Percentiles rank a stretch among this genome's conserved stretches.
Evolutionary conservation across 305 asterid species (phyloP).

Genomic region (Solanum aculeatissimum): DNA sequence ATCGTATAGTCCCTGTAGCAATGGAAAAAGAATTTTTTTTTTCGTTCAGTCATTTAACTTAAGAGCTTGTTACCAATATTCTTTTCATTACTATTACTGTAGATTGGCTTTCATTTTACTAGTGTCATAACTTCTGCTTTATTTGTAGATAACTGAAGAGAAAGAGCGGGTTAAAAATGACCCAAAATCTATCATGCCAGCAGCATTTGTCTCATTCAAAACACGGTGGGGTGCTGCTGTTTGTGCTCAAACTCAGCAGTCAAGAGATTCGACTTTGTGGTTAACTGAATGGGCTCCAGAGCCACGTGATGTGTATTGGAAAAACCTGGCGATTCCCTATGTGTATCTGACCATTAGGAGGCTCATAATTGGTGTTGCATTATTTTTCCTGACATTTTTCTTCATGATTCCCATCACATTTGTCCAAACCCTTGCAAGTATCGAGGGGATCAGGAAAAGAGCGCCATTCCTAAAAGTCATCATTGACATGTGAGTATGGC

Average conservation of each 20-base stretch:
- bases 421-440: conserved; percentile 85
- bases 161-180: conserved; percentile 45
- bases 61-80: not conserved
- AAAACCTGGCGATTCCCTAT: conserved; percentile 79
- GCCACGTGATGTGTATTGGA: conserved; percentile 82
- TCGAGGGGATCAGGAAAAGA: conserved; percentile 45
- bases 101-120: not conserved
- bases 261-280: conserved; percentile 82
- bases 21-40: not conserved
- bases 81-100: not conserved
- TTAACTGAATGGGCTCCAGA: conserved; percentile 90
- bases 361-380: conserved; percentile 52
- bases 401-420: conserved; percentile 77
- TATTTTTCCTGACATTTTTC: conserved; percentile 87
- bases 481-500: conserved; percentile 52
- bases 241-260: conserved; percentile 82
- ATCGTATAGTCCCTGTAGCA: no score
- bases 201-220: conserved; percentile 78
- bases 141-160: conserved; percentile 61
- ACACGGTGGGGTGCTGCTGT: conserved; percentile 92
- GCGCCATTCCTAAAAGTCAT: conserved; percentile 47
- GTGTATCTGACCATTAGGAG: conserved; percentile 59
- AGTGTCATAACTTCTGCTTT: conserved; percentile 5
- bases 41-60: not conserved
- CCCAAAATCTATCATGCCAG: conserved; percentile 64